Base-by-base conservation (phyloP, 2,329 filamentous ascomycete species). In the Ophiosphaerella korrae region DNA sequence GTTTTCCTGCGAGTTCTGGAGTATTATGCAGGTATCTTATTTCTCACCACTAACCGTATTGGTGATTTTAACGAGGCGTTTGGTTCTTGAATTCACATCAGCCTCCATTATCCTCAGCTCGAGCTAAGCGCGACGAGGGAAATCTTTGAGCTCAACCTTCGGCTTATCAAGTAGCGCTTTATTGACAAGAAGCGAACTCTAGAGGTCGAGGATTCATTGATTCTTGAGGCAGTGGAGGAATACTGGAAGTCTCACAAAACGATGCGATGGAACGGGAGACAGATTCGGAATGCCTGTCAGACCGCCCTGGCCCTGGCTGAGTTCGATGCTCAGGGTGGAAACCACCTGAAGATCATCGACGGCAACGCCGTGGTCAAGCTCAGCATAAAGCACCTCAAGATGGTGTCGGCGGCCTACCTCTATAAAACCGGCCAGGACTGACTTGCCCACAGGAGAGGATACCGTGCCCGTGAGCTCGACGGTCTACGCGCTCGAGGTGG, bases 1-100 rank as follows among this genome's bases (percentile, higher is more conserved):
- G 68, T 71, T 7, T 74, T 74, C 52, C 54, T 75, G 5, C 57
- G 67, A 0, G 60, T 60, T 0, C 48, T 74, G 4, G 72, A 75
- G 48, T 74, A 72, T 45, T 75, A 72, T 40, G 55, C 71, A 24
- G 74, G 38, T 4, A 41, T 41, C 18, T 7, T 41, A 23, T 26
- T 41, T 7, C 8, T 41, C 13, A 41, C 38, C 0, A 63, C 60
- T 0, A 65, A 65, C 21, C 45, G 62, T 11, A 52, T 63, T 14
- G 62, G 62, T 1, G 45, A 44, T 12, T 57, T 65, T 32, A 60
- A 63, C 16, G 55, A 62, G 26, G 62, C 62, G 5, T 63, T 64
- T 37, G 55, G 48, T n/a, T 62, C 58, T 5, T 48, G 58, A 0
- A 61, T 61, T 7, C 55, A 61, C 34, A 45, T 61, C 43, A 58